Evolutionary conservation across 176 grass and related monocot species (phyloP), one percentile per base, ranked within the genome.

Genomic region (Oryza coarctata): DNA sequence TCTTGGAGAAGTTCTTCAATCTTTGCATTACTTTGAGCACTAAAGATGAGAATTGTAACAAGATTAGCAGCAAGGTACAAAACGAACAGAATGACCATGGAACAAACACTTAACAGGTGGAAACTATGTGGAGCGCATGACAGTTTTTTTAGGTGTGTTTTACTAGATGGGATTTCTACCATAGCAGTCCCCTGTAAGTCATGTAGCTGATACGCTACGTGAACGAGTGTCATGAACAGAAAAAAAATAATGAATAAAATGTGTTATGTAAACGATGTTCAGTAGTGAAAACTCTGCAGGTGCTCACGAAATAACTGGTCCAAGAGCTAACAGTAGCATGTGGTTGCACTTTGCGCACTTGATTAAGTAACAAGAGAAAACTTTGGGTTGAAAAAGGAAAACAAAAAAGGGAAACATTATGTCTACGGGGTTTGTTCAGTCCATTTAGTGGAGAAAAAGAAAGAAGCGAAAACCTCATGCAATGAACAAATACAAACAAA

Each of bases 1-100:
- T 95, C 96, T 84, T 90, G 87, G 68, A 95, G 89, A 62, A 99
- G 89, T 84, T 95, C 96, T 86, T 99, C 96, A 55, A 94, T 99
- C 89, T 84, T 95, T 38, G 80, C 87, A 73, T 86, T 93, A 83
- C 74, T 94, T 84, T 94, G 93, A 65, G 84, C 83, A 78, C 96
- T 99, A 75, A 10, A 63, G 74, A 30, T 14, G 31, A 74, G 12
- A 72, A 79, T 58, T 50, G 47, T 32, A 81, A 73, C 9, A 43
- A 25, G 5, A n/a, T 85, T 81, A 89, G 39, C 61, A 83, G 50
- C 9, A 49, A 5, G 47, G n/a, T 62, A 31, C 43, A 64, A 70
- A 77, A 71, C 1, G 45, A 69, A 60, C 50, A 29, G 1, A 69
- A 4, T 63, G 28, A 68, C 45, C 0, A 65, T 3, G 61, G 20